Conservation (phyloP, 345 rosid species). For the Hibiscus trionum region DNA sequence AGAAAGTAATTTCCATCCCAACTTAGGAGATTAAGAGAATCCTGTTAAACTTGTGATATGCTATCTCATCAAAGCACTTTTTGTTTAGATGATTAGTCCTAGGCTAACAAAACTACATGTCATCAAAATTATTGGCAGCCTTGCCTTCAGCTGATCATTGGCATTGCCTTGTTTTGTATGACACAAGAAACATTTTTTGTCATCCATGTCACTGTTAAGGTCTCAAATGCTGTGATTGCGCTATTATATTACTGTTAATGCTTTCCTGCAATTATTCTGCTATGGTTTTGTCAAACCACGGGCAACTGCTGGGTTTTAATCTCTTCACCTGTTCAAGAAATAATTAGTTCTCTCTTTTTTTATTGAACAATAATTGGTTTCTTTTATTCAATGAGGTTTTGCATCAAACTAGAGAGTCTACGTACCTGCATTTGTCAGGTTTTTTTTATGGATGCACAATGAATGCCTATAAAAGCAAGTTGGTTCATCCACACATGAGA, state of each 20-base stretch:
- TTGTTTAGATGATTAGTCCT: background rate
- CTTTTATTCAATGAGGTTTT: conserved; percentile 4
- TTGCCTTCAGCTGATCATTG: background rate
- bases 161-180: background rate
- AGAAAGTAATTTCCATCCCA: background rate
- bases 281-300: background rate
- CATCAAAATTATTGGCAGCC: conserved; percentile 31
- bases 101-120: background rate
- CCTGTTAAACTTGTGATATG: background rate
- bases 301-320: background rate
- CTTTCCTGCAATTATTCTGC: background rate
- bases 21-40: background rate
- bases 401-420: background rate
- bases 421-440: background rate
- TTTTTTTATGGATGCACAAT: background rate
- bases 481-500: background rate
- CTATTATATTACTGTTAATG: background rate
- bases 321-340: background rate
- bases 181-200: background rate
- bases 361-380: no score
- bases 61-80: background rate
- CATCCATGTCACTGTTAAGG: background rate
- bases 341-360: background rate
- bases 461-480: background rate
- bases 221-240: background rate